Conservation (phyloP, 495 filamentous ascomycete genomes). For the Trichoderma erinaceum region DNA sequence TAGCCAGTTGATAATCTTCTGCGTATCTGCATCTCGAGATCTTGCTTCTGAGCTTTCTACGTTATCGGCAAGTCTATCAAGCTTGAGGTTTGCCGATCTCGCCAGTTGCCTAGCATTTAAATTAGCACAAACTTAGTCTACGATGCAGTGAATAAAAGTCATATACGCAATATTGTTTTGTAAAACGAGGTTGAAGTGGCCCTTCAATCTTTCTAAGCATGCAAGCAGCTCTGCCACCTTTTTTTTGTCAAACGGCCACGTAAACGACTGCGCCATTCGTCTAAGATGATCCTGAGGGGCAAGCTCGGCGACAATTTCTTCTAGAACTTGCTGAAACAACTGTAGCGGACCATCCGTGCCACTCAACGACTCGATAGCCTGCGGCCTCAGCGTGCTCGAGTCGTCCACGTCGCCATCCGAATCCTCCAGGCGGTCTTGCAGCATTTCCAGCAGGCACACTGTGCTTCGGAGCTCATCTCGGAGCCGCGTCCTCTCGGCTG, state of each 20-base stretch:
- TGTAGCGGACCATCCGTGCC: not conserved
- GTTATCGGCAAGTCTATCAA: not conserved
- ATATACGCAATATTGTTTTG: not conserved
- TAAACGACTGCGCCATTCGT: not conserved
- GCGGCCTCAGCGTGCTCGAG: not conserved
- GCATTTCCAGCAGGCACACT: not conserved
- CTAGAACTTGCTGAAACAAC: not conserved
- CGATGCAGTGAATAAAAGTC: not conserved
- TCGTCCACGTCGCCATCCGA: not conserved
- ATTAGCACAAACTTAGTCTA: not conserved
- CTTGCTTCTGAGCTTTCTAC: not conserved
- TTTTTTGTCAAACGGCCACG: constrained; percentile 10
- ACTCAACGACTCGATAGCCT: not conserved
- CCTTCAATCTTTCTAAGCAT: not conserved
- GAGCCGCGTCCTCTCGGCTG: not conserved
- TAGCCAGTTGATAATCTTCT: not conserved
- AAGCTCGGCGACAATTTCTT: not conserved
- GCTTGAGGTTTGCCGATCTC: not conserved
- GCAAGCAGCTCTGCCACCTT: not conserved
- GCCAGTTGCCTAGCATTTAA: not conserved
- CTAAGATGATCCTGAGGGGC: not conserved
- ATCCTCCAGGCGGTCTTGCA: constrained; percentile 4
- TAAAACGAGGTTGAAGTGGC: constrained; percentile 1
- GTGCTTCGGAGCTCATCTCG: constrained; percentile 8
- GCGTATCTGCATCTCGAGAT: not conserved